phyloP scores from a whole-genome alignment of 768 basidiomycete genomes.

The Pleurotus cornucopiae region DNA sequence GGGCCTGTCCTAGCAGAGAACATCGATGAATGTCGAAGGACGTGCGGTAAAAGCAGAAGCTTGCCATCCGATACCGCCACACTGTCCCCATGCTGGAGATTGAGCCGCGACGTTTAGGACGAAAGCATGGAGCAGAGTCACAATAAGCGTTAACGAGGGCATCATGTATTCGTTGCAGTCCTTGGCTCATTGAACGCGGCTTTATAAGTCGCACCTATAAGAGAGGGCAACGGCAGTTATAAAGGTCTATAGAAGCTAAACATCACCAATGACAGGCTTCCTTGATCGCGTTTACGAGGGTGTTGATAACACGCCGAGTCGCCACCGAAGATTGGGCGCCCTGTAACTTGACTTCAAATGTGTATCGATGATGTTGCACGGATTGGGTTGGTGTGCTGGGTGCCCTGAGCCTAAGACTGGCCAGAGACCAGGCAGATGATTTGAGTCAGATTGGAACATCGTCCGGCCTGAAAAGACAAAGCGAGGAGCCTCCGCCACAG shows the following conservation, averaged over 20 bases:
- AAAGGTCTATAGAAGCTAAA: neutral
- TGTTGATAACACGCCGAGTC: neutral
- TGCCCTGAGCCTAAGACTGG: slow-evolving; percentile 22
- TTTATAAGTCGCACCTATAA: neutral
- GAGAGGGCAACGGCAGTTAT: neutral
- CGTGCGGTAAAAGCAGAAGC: neutral
- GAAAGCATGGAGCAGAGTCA: neutral
- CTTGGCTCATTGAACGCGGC: neutral
- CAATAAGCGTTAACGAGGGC: neutral
- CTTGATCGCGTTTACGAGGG: neutral
- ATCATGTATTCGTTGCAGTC: neutral
- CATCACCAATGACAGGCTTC: neutral
- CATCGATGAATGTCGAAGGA: neutral
- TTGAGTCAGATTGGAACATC: neutral
- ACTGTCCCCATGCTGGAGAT: slow-evolving; percentile 37
- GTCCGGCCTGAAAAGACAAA: neutral
- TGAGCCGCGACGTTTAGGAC: slow-evolving; percentile 23
- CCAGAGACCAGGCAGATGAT: slow-evolving; percentile 13
- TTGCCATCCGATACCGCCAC: slow-evolving; percentile 38
- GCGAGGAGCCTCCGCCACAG: too few species aligned
- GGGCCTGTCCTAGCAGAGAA: slow-evolving; percentile 30
- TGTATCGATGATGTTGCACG: neutral
- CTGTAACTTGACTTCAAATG: neutral
- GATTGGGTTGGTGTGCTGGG: neutral
- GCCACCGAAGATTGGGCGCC: slow-evolving; percentile 1